Base-by-base conservation (phyloP, 305 asterid genomes). In the Petunia hybrid region DNA sequence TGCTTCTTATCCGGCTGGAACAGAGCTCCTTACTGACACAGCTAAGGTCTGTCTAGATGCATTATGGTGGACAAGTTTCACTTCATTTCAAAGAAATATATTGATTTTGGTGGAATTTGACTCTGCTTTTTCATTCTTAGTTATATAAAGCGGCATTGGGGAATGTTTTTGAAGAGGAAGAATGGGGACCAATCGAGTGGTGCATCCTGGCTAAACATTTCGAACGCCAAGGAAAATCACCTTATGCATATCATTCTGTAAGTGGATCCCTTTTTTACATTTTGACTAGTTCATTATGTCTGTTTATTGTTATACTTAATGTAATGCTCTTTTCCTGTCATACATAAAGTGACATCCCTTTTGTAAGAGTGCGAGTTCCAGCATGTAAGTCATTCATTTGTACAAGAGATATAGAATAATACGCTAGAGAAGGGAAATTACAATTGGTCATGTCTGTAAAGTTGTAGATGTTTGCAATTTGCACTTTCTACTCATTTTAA, bases 131-230 rank as follows among this genome's bases (percentile, higher is more conserved):
- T 73, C 45, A 59, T 76, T 16, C 77, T 70, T 82, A 95, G 99
- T 80, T 95, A 84, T 95, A 95, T 80, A 94, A 95, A 92, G 92
- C 90, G 39, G 98, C 99, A 3, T 88, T 95, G 8, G 99, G 94
- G n/a, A 91, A 91, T 84, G 91, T 94, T 85, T 95, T 88, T 77
- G 99, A 94, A 88, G 85, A 80, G 85, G 99, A 95, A 84, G 98
- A 95, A 78, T 95, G 99, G 99, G 97, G 97, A 40, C 97, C 98
- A 4, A 84, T 94, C 61, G 99, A 95, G 87, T 95, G 99, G 99
- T 88, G 90, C 84, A 75, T 94, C 74, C 76, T 95, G 90, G 95
- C 97, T 56, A 94, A 95, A 82, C 99, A 95, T 89, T 95, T 95
- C 71, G 98, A 92, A 79, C 97, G 98, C 57, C 99, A 94, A 85